phyloP scores from a whole-genome alignment of 2,329 filamentous ascomycete species.

The Aurifilum marmelostoma region DNA sequence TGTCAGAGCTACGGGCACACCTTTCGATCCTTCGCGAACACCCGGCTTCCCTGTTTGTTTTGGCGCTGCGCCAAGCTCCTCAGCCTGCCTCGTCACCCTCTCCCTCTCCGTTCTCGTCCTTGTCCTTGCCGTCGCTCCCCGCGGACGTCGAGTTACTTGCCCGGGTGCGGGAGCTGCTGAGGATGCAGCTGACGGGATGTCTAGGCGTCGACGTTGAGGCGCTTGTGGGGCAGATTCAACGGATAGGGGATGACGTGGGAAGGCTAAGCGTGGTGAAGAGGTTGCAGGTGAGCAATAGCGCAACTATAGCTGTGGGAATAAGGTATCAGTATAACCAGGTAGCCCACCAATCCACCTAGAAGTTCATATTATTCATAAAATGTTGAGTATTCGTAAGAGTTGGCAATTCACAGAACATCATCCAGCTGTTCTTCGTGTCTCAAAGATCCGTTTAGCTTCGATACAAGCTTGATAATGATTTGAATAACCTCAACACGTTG shows the following conservation, averaged over 20 bases:
- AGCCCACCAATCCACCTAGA: not conserved
- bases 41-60: not conserved
- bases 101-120: not conserved
- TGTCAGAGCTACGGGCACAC: not conserved
- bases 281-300: not conserved
- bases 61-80: not conserved
- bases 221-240: not conserved
- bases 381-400: too few species aligned
- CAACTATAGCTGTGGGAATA: not conserved
- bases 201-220: not conserved
- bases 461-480: too few species aligned
- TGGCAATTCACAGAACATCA: not conserved
- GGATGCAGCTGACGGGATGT: not conserved
- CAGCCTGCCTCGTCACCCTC: not conserved
- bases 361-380: not conserved
- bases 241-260: not conserved
- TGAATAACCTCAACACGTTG: too few species aligned
- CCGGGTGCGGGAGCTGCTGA: not conserved
- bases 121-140: not conserved
- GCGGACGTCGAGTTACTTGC: not conserved
- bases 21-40: not conserved
- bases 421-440: too few species aligned
- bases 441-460: too few species aligned
- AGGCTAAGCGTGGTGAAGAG: not conserved
- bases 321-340: slow-evolving; percentile 1